Base-by-base conservation (phyloP, 345 rosid genomes). In the Eutrema japonicum region DNA sequence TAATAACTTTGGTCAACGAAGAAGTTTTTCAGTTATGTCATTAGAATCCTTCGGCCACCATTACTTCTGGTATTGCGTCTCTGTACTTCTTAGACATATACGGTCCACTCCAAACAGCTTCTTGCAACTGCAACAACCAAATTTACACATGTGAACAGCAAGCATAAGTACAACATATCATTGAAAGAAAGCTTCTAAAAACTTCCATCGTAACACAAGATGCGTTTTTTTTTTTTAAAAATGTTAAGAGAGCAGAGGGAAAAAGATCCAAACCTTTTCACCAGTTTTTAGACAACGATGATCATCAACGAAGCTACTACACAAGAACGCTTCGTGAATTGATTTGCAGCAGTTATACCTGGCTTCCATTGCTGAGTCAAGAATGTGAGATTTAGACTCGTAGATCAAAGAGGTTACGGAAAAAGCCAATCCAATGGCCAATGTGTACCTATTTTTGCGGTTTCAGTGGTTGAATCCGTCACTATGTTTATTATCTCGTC, bases 81-180 rank as follows among this genome's bases (percentile, higher is more conserved):
- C 37, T 65, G 37, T 69, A 68, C 80, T 78, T 85, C 67, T 80
- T 83, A 8, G 85, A 58, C 10, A 86, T 80, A 71, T 82, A 91
- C 5, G 97, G 97, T 52, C 96, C 97, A 66, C 82, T 92, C 68
- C 81, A 76, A 63, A 91, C 92, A 71, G 96, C 90, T 81, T 87
- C 97, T 65, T 85, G 88, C 83, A 95, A 79, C 99, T 95, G 90
- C 76, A 70, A 69, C 9, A 73, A 71, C 18, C 57, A 22, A 48
- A 10, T 16, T 47, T 8, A 48, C 56, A 9, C 63, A 37, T 47
- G 48, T 64, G 47, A 58, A n/a, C 26, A 62, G 2, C 33, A 12
- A 47, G 35, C 9, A 14, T 46, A 35, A 54, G 26, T 40, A 22
- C 16, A 16, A 22, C 27, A 35, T 56, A 18, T 71, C 36, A 32